phyloP scores from a whole-genome alignment of 2,329 filamentous ascomycete genomes.

The Colletotrichum orbiculare region DNA sequence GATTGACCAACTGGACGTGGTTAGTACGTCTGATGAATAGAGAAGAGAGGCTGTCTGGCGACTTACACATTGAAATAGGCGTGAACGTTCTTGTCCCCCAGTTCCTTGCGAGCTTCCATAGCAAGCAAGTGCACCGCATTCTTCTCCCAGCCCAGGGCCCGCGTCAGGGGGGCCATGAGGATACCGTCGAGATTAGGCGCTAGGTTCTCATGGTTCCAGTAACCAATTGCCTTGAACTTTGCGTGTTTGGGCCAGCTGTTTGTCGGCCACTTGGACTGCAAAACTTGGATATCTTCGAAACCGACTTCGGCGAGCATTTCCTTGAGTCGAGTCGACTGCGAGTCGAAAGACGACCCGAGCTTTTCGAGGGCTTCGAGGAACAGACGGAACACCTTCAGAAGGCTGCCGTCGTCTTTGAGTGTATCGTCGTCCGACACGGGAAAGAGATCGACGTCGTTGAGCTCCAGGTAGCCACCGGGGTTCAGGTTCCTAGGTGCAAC shows the following conservation, averaged over 20 bases:
- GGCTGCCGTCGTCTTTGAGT: slow-evolving; percentile 30
- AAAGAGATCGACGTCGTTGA: slow-evolving; percentile 52
- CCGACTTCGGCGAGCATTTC: slow-evolving; percentile 61
- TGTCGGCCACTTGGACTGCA: slow-evolving; percentile 60
- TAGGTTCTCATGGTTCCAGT: slow-evolving; percentile 44
- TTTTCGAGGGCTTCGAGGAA: too few relatives aligned
- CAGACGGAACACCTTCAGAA: too few relatives aligned
- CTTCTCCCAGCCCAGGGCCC: slow-evolving; percentile 48
- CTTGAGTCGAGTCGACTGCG: background rate
- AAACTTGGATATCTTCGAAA: slow-evolving; percentile 62
- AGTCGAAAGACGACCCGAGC: too few relatives aligned
- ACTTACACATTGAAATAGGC: too few relatives aligned
- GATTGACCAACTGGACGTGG: too few relatives aligned
- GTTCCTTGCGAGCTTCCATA: slow-evolving; percentile 39
- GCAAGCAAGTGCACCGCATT: slow-evolving; percentile 44
- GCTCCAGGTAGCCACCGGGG: slow-evolving; percentile 57
- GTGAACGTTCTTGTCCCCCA: slow-evolving; percentile 8
- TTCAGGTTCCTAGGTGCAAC: slow-evolving; percentile 26
- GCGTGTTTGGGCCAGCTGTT: slow-evolving; percentile 63
- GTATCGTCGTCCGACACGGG: slow-evolving; percentile 36
- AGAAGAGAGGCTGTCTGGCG: too few relatives aligned
- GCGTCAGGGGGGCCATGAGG: slow-evolving; percentile 49
- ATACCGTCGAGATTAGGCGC: slow-evolving; percentile 46
- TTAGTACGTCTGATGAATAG: too few relatives aligned
- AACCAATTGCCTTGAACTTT: slow-evolving; percentile 62